A percentile compares a stretch with the other conserved stretches of the same genome.
phyloP scores from a whole-genome alignment of 1,139 yeast species.

The Nakaseomyces delphensis region DNA sequence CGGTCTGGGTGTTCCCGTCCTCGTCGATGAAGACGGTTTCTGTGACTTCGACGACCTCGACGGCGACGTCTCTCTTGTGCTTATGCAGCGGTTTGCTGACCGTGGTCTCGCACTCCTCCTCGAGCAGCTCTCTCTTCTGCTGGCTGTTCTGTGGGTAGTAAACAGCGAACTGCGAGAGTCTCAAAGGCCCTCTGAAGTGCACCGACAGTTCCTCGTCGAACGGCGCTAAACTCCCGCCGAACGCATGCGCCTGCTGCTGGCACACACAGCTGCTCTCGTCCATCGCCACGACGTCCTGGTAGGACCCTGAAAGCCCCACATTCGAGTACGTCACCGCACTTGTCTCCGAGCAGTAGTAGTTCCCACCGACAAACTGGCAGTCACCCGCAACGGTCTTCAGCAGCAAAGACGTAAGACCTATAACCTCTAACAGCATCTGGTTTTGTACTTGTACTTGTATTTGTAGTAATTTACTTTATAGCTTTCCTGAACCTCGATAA shows the following conservation, averaged over 20 bases:
- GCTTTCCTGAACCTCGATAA: no score
- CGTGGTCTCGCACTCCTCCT: constrained; percentile 16
- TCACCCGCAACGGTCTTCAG: constrained; percentile 29
- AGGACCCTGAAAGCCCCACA: constrained; percentile 75
- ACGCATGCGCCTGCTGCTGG: constrained; percentile 41
- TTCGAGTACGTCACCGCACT: constrained; percentile 58
- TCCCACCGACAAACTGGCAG: constrained; percentile 51
- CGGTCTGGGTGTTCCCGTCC: constrained; percentile 37
- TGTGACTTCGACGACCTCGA: constrained; percentile 61
- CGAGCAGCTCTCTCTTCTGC: constrained; percentile 36
- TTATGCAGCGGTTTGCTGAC: constrained; percentile 32
- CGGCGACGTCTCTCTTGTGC: constrained; percentile 51
- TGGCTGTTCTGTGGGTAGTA: constrained; percentile 41
- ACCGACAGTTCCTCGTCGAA: constrained; percentile 82
- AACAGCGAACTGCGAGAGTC: constrained; percentile 70
- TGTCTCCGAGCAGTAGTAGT: constrained; percentile 73
- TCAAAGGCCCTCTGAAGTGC: constrained; percentile 90
- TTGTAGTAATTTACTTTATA: no score
- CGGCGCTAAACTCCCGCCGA: constrained; percentile 75
- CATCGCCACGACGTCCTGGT: constrained; percentile 61
- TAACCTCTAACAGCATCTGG: neutral
- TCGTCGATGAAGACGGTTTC: constrained; percentile 61
- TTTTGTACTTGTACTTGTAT: neutral
- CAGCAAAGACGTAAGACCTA: neutral
- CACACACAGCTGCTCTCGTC: constrained; percentile 61